These are phyloP conservation scores for Komagataella kurtzmanii DNA, from an alignment of 805 yeast genomes.

Conservation along the genomic window DNA sequence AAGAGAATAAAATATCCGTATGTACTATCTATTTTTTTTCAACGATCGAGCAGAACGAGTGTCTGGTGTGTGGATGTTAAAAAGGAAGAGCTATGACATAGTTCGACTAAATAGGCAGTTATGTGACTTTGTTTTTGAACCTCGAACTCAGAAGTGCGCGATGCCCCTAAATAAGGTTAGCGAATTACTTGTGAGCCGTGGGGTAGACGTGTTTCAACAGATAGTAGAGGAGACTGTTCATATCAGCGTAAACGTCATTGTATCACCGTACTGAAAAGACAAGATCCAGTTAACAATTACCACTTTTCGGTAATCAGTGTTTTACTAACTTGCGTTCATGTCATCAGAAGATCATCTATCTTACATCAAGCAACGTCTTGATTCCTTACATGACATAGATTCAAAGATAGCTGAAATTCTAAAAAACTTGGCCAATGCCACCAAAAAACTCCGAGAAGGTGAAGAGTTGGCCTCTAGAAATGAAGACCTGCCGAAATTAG, in stretches of 20 bases:
- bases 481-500: conserved; percentile 9
- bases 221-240: too few species aligned
- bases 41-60: neutral
- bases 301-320: neutral
- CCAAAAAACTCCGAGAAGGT: conserved; percentile 24
- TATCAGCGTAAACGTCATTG: too few species aligned
- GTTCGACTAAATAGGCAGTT: neutral
- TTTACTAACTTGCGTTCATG: neutral
- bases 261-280: too few species aligned
- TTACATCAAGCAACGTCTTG: conserved; percentile 38
- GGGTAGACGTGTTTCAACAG: neutral
- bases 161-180: neutral
- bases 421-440: conserved; percentile 31
- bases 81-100: conserved; percentile 9
- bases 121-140: neutral
- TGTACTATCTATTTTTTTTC: conserved; percentile 1
- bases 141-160: neutral
- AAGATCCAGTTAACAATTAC: neutral
- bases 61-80: neutral
- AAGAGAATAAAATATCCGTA: neutral
- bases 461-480: conserved; percentile 5
- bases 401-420: conserved; percentile 33
- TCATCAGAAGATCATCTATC: conserved; percentile 6
- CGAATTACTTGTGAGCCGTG: neutral
- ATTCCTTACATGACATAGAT: conserved; percentile 39